Base-by-base conservation (phyloP, 169 alveolate genomes). In the Plasmodium gallinaceum region DNA sequence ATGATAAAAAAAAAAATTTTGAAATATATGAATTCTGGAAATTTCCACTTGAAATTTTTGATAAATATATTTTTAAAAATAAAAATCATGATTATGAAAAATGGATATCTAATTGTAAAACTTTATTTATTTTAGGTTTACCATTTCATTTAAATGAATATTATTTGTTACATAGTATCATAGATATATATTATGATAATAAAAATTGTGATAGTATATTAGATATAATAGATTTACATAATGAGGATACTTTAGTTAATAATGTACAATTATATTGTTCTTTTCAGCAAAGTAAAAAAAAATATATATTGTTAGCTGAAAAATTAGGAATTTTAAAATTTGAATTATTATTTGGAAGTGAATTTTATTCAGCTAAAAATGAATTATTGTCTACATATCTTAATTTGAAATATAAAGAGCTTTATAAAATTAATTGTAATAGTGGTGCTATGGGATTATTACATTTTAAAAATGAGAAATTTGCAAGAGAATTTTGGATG, bases 391-490 rank as follows among this genome's bases (percentile, higher is more conserved):
- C 24, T 39, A 20, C 88, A 7, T 9, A 75, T 20, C 10, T 75
- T n/a, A 42, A 45, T 24, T 10, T 1, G 9, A 75, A 16, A 18
- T 66, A 37, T 52, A 75, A 37, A 22, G 74, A 75, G 14, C 32
- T 75, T 9, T 75, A 66, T 62, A 60, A 32, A 64, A 5, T 43
- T 8, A 64, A 75, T 45, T 51, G n/a, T 16, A 14, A 68, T 10
- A 52, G 10, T 2, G 91, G 91, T 20, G 43, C 65, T 26, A 51
- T 83, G 24, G 91, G 86, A 4, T 58, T 57, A 69, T 14, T 83
- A 8, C 39, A 83, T 57, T 83, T 83, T 64, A 83, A 69, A 61
- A 83, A 83, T 69, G 91, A 83, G 52, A 43, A 68, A 26, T 69
- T 18, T 83, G 91, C 91, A 16, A 69, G 12, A 45, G 71, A 83